A percentile compares a stretch with the other conserved stretches of the same genome.
Evolutionary conservation across 768 basidiomycete genomes (phyloP).

Genomic region (Russula griseocarnosa): DNA sequence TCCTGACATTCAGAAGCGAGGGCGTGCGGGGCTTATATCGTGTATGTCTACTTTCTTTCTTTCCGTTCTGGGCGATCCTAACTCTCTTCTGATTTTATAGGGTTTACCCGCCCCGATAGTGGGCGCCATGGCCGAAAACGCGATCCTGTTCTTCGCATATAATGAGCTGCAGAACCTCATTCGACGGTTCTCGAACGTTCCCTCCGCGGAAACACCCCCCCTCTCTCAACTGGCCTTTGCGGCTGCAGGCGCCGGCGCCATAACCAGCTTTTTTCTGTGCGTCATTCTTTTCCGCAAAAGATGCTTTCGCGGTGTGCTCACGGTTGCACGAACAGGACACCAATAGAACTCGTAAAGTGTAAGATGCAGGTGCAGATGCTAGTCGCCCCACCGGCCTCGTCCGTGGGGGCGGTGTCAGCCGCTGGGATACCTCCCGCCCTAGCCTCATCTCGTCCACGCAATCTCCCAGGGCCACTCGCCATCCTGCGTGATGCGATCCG

Average conservation of each 20-base stretch:
- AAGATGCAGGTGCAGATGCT: conserved; percentile 98
- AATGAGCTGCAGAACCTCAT: conserved; percentile 65
- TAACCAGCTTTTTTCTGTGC: conserved; percentile 84
- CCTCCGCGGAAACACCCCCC: conserved; percentile 43
- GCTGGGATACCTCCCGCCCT: conserved; percentile 36
- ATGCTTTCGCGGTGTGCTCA: conserved; percentile 1
- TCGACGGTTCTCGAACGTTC: conserved; percentile 40
- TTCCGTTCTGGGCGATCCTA: background rate
- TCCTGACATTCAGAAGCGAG: conserved; percentile 75
- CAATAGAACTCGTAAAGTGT: conserved; percentile 93
- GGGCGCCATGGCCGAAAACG: conserved; percentile 92
- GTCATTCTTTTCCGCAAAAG: conserved; percentile 33
- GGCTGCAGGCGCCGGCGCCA: conserved; percentile 81
- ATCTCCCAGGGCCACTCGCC: conserved; percentile 68
- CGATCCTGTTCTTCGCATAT: conserved; percentile 82
- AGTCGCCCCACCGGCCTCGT: conserved; percentile 33
- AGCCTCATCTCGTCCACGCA: conserved; percentile 23
- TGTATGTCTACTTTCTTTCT: conserved; percentile 43
- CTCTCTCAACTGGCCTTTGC: conserved; percentile 72
- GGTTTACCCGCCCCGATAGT: conserved; percentile 88
- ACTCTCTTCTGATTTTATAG: conserved; percentile 33
- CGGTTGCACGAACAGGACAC: conserved; percentile 53
- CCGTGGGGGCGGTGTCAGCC: conserved; percentile 33
- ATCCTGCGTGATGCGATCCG: conserved; percentile 63
- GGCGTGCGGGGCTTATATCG: conserved; percentile 84